A percentile compares a stretch with the other conserved stretches of the same genome.
phyloP scores from a whole-genome alignment of 768 basidiomycete species.

The Lyophyllum shimeji region DNA sequence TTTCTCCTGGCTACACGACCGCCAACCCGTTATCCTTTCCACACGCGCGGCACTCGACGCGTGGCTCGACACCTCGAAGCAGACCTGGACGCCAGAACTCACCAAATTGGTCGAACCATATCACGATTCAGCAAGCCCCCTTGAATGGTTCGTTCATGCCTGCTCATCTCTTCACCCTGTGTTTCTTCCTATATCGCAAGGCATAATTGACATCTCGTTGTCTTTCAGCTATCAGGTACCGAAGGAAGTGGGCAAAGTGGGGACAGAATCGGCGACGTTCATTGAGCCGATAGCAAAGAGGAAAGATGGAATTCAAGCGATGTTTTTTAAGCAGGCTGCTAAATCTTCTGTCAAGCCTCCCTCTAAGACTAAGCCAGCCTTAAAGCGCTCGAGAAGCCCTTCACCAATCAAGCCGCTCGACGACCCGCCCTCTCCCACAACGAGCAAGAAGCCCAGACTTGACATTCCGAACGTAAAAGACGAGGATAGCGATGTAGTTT shows the following conservation, averaged over 20 bases:
- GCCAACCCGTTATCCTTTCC: conserved; percentile 81
- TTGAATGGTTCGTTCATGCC: conserved; percentile 61
- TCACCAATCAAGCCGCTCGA: conserved; percentile 1
- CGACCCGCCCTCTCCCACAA: neutral
- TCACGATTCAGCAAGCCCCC: conserved; percentile 42
- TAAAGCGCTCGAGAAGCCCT: conserved; percentile 7
- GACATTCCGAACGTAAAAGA: neutral
- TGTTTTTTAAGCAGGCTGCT: conserved; percentile 67
- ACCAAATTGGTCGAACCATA: conserved; percentile 62
- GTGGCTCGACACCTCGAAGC: conserved; percentile 82
- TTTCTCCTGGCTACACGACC: conserved; percentile 87
- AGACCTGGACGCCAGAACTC: conserved; percentile 63
- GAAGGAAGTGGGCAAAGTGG: conserved; percentile 88
- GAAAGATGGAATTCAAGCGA: conserved; percentile 83
- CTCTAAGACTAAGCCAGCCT: neutral
- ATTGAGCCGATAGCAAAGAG: conserved; percentile 77
- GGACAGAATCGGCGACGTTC: conserved; percentile 77
- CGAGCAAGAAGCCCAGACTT: neutral
- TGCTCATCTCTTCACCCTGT: neutral
- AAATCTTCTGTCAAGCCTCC: neutral
- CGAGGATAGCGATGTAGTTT: neutral
- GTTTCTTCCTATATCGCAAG: neutral
- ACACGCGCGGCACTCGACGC: conserved; percentile 52
- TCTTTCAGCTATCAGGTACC: conserved; percentile 78
- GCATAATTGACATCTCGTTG: neutral